These are phyloP conservation scores for Penicillium sclerotiorum DNA, from an alignment of 2,329 filamentous ascomycete genomes.

Conservation along the genomic window DNA sequence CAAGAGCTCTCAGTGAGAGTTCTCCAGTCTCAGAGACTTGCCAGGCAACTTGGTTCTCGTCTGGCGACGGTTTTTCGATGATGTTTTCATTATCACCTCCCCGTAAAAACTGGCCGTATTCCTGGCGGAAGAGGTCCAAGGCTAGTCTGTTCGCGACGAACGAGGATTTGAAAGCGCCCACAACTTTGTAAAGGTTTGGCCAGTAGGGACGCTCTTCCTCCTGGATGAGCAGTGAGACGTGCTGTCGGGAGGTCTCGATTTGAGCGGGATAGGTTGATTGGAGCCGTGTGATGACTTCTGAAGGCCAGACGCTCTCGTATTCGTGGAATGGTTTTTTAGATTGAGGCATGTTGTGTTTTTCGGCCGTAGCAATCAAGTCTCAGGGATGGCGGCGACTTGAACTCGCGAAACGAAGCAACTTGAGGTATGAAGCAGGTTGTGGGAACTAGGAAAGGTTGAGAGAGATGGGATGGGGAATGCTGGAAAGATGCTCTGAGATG, in stretches of 20 bases:
- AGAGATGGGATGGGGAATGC: no score
- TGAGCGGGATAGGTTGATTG: not conserved
- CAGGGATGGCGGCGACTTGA: no score
- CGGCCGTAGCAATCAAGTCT: no score
- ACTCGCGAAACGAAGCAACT: no score
- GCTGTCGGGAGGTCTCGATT: not conserved
- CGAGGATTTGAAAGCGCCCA: not conserved
- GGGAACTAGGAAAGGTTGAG: no score
- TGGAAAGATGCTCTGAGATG: no score
- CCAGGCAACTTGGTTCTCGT: not conserved
- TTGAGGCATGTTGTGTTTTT: no score
- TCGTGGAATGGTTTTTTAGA: no score
- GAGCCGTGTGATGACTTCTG: not conserved
- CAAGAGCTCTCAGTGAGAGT: not conserved
- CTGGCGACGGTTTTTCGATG: not conserved
- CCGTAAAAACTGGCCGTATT: not conserved
- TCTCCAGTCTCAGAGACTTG: not conserved
- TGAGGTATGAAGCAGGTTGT: no score
- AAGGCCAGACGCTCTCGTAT: no score
- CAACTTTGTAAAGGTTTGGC: not conserved
- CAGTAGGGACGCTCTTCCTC: not conserved
- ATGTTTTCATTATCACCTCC: no score
- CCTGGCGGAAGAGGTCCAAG: not conserved
- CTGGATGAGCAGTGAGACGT: not conserved
- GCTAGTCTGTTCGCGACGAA: not conserved